Evolutionary conservation across 2,329 filamentous ascomycete genomes (phyloP).

Genomic region (Cercospora sojina): DNA sequence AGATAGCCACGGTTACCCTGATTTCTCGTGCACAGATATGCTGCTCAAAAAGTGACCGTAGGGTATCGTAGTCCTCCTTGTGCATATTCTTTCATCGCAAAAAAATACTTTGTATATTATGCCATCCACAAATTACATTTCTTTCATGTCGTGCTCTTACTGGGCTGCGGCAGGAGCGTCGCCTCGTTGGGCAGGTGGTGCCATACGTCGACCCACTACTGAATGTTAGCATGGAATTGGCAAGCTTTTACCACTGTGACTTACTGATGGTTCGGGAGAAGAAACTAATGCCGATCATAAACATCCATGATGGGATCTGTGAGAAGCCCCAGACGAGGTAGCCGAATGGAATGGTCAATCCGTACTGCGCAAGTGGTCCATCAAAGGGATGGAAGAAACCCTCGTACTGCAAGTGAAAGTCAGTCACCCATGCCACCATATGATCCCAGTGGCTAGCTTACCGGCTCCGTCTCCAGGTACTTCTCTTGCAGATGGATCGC

Average conservation of each 20-base stretch:
- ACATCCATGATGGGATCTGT: conserved; percentile 66
- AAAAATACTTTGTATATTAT: neutral
- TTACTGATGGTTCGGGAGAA: conserved; percentile 66
- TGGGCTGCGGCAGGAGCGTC: conserved; percentile 7
- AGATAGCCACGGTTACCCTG: neutral
- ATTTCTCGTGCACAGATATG: neutral
- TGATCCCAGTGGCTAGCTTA: neutral
- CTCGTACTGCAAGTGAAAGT: conserved; percentile 47
- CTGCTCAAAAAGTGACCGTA: conserved; percentile 1
- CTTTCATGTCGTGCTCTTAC: neutral
- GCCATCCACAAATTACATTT: neutral
- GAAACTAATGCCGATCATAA: conserved; percentile 75
- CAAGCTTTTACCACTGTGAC: neutral
- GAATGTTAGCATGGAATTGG: neutral
- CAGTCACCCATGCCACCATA: neutral
- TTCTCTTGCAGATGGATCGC: conserved; percentile 60
- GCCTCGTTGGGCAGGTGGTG: conserved; percentile 2
- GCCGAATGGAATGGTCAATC: conserved; percentile 62
- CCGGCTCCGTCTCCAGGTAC: conserved; percentile 50
- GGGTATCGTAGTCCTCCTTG: conserved; percentile 5
- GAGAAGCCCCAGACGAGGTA: conserved; percentile 65
- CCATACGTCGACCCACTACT: conserved; percentile 13
- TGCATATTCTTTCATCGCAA: conserved; percentile 2
- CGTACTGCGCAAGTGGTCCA: conserved; percentile 62
- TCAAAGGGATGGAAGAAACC: conserved; percentile 76